Conservation (phyloP, 1,139 yeast species). For the Suhomyces bribrorum region DNA sequence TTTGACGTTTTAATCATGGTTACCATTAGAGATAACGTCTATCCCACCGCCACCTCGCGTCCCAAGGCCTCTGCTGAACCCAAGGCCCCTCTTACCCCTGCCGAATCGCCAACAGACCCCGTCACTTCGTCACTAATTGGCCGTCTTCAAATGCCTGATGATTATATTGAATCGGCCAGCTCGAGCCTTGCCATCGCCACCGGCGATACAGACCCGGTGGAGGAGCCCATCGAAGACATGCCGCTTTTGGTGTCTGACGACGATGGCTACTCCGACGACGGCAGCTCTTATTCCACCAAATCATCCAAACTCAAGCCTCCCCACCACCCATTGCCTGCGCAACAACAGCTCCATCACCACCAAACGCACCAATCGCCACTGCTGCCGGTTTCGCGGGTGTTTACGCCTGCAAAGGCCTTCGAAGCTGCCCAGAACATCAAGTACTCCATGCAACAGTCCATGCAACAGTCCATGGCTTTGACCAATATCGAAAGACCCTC, state of each 20-base stretch:
- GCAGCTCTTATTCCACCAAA: slow-evolving; percentile 17
- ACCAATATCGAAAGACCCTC: background rate
- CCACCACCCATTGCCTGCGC: background rate
- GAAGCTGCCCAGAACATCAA: slow-evolving; percentile 21
- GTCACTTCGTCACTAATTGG: slow-evolving; percentile 9
- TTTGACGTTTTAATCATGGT: slow-evolving; percentile 15
- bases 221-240: slow-evolving; percentile 22
- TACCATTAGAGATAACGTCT: slow-evolving; percentile 17
- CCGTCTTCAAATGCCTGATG: slow-evolving; percentile 8
- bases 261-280: slow-evolving; percentile 32
- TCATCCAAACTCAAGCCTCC: slow-evolving; percentile 7
- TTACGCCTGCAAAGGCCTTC: slow-evolving; percentile 12
- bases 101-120: slow-evolving; percentile 6
- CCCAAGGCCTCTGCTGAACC: no score
- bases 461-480: background rate
- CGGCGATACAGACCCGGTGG: slow-evolving; percentile 12
- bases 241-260: slow-evolving; percentile 34
- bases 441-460: slow-evolving; percentile 16
- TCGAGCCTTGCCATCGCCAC: slow-evolving; percentile 12
- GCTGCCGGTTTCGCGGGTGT: slow-evolving; percentile 10
- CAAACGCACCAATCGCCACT: slow-evolving; percentile 2
- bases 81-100: slow-evolving; percentile 9
- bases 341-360: slow-evolving; percentile 1
- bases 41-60: no score
- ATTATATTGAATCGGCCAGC: background rate